Percentiles rank a stretch among this genome's conserved stretches.
phyloP scores from a whole-genome alignment of 768 basidiomycete genomes.

The Boletus vinaceobasis region DNA sequence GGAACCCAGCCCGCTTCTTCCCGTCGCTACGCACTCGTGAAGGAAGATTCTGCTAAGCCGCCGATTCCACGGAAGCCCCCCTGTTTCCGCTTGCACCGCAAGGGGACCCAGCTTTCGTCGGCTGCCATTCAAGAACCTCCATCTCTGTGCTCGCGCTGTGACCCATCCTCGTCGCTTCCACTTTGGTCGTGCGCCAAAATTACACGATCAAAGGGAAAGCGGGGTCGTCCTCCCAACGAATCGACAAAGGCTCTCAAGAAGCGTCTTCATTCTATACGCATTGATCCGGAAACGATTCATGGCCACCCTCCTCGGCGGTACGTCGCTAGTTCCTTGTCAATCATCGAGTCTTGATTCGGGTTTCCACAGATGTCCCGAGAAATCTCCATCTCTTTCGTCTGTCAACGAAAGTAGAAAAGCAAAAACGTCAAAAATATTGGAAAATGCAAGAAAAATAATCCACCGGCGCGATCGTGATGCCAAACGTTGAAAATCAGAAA shows the following conservation, averaged over 20 bases:
- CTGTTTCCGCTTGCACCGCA: background rate
- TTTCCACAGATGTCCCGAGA: background rate
- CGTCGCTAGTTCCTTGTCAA: background rate
- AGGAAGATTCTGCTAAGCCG: background rate
- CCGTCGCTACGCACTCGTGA: background rate
- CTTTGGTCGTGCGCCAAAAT: conserved; percentile 19
- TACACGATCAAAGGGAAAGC: conserved; percentile 9
- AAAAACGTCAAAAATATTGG: background rate
- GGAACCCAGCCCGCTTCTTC: background rate
- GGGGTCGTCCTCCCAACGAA: background rate
- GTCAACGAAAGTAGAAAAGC: background rate
- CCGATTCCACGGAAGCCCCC: conserved; percentile 3
- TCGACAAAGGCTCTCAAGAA: conserved; percentile 7
- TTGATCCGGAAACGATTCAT: conserved; percentile 6
- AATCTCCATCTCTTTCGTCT: background rate
- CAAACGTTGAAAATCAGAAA: background rate
- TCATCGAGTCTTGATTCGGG: background rate
- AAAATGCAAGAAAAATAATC: background rate
- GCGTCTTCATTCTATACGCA: conserved; percentile 3
- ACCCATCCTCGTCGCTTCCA: conserved; percentile 2
- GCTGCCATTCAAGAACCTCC: background rate
- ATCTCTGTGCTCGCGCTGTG: conserved; percentile 1
- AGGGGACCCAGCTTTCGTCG: background rate
- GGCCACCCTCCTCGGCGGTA: background rate
- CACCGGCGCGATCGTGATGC: background rate